These are phyloP conservation scores for Populus tremula DNA, from an alignment of 345 rosid species.

Conservation along the genomic window DNA sequence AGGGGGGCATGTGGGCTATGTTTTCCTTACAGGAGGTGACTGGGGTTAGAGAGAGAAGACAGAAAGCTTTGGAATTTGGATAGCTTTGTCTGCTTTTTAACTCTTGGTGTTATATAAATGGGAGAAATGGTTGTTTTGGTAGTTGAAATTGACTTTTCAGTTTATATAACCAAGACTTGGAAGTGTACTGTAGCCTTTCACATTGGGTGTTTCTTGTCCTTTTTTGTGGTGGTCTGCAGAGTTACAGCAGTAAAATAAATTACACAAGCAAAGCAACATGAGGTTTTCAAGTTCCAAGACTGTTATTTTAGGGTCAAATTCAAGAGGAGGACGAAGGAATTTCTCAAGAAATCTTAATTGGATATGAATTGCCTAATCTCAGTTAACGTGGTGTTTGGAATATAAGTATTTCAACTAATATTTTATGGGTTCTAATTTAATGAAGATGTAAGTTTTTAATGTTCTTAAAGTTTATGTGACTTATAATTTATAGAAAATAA, in stretches of 20 bases:
- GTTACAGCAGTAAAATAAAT: neutral
- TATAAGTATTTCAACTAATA: too few relatives aligned
- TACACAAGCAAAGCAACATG: neutral
- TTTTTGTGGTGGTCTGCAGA: neutral
- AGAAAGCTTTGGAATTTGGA: conserved; percentile 40
- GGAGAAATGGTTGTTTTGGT: conserved; percentile 16
- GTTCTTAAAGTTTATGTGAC: too few relatives aligned
- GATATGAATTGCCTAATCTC: too few relatives aligned
- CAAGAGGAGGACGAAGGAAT: too few relatives aligned
- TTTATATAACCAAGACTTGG: neutral
- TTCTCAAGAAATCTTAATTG: too few relatives aligned
- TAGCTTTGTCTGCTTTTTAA: conserved; percentile 6
- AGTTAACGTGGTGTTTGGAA: too few relatives aligned
- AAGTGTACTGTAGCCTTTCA: neutral
- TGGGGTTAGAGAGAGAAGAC: conserved; percentile 2
- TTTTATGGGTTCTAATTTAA: too few relatives aligned
- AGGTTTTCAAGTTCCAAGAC: too few relatives aligned
- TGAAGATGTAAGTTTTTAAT: too few relatives aligned
- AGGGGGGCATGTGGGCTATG: conserved; percentile 21
- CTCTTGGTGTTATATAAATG: neutral
- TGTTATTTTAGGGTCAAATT: too few relatives aligned
- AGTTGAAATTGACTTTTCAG: conserved; percentile 27
- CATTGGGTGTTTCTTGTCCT: neutral
- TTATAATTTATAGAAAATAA: too few relatives aligned
- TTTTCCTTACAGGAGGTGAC: conserved; percentile 22